A percentile compares a stretch with the other conserved stretches of the same genome.
Conservation (phyloP, 2,329 filamentous ascomycete genomes). For the Cercospora sojina region DNA sequence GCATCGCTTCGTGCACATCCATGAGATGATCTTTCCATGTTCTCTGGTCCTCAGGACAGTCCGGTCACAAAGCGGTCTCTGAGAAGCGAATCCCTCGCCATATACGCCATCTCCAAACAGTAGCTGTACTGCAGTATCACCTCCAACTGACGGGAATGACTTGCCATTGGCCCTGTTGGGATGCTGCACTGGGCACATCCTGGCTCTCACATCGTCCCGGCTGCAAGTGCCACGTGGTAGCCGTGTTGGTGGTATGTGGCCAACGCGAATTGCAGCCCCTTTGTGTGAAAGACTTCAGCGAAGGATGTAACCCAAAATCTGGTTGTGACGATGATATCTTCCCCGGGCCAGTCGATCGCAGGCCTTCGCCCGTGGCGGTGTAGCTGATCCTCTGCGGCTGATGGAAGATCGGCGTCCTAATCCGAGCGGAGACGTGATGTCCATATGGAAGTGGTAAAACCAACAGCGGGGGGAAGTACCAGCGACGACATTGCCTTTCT, state of each 20-base stretch:
- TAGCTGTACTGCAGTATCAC: not conserved
- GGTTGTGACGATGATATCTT: not conserved
- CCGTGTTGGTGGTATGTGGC: not conserved
- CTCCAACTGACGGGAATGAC: not conserved
- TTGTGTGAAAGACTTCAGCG: not conserved
- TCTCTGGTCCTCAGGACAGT: not conserved
- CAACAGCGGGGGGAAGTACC: not conserved
- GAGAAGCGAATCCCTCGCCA: not conserved
- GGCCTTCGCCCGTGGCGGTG: not conserved
- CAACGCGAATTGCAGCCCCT: not conserved
- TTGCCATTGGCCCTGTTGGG: not conserved
- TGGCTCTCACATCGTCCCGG: not conserved
- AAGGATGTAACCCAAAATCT: not conserved
- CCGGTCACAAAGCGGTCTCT: not conserved
- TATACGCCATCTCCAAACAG: not conserved
- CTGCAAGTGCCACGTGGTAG: not conserved
- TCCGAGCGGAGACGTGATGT: not conserved
- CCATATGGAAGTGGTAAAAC: not conserved
- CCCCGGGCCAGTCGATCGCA: not conserved
- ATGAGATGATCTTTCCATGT: not conserved
- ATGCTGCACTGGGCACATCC: not conserved
- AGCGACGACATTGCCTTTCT: not conserved
- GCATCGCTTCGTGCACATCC: not conserved
- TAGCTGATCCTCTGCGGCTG: not conserved
- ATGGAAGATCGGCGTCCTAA: not conserved